These are phyloP conservation scores for Emydomyces testavorans DNA, from an alignment of 2,329 filamentous ascomycete genomes.

Conservation along the genomic window DNA sequence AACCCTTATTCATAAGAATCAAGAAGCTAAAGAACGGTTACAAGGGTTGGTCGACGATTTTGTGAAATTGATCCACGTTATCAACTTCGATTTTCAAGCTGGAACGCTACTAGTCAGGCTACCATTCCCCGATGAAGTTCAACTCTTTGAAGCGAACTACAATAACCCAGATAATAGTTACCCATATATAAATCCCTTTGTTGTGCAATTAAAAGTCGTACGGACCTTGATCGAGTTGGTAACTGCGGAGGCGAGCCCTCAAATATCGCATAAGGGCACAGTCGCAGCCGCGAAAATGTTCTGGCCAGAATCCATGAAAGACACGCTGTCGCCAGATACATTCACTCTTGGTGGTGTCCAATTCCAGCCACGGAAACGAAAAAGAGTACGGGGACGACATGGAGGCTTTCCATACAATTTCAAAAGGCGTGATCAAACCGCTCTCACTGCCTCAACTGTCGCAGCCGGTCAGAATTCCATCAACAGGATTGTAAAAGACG, in stretches of 20 bases:
- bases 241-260: slow-evolving; percentile 33
- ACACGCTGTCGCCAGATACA: slow-evolving; percentile 23
- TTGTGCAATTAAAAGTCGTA: slow-evolving; percentile 37
- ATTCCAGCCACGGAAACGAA: slow-evolving; percentile 30
- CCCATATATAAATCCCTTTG: slow-evolving; percentile 5
- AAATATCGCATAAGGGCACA: slow-evolving; percentile 34
- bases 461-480: neutral
- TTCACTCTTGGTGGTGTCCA: slow-evolving; percentile 42
- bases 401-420: neutral
- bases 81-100: slow-evolving; percentile 25
- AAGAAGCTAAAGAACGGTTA: slow-evolving; percentile 34
- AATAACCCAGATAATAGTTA: slow-evolving; percentile 13
- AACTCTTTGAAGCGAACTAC: slow-evolving; percentile 7
- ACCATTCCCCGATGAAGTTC: slow-evolving; percentile 15
- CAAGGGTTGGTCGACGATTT: slow-evolving; percentile 46
- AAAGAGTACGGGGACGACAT: neutral
- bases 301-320: neutral
- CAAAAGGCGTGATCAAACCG: neutral
- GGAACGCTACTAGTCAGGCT: slow-evolving; percentile 28
- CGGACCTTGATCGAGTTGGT: slow-evolving; percentile 41
- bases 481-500: neutral
- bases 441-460: neutral
- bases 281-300: neutral
- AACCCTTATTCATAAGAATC: slow-evolving; percentile 45
- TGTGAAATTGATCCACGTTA: slow-evolving; percentile 31